Evolutionary conservation across 345 rosid species (phyloP), one percentile per base, ranked within the genome.

Genomic region (Abelmoschus esculentus): DNA sequence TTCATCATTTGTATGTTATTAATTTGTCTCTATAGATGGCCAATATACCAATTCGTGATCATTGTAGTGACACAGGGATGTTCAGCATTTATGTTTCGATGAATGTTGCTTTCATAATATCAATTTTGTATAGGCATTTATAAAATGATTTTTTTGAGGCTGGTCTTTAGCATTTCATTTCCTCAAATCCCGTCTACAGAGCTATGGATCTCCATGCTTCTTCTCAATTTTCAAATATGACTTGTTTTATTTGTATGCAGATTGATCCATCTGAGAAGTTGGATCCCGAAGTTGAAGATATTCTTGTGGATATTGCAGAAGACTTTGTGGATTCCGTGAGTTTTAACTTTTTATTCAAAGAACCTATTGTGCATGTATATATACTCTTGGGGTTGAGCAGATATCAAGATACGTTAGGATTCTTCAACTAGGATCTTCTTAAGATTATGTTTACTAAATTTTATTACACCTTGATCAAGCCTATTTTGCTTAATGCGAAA

Each of bases 281-380:
- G 85, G 97, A 91, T 73, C 88, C 92, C 52, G 97, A 91, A 69
- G 97, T 95, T 82, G 97, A 88, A 86, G 93, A 90, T 74, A 83
- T 90, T 78, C 97, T 95, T 80, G 84, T 81, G 55, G 97, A 95
- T 76, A 86, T 91, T 80, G 96, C 97, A 10, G 99, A 95, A 76
- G 99, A 91, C 65, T 91, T 95, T 83, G 87, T 95, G 31, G 97
- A 90, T 50, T 88, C 96, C 49, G 99, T 95, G 76, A 91, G 97
- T 73, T 72, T 72, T 53, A 69, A 64, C 53, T 49, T 59, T 49
- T n/a, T 49, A 34, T 72, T 67, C 19, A 61, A 17, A 54, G 13
- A 71, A 11, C 31, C 17, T 0, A 7, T 7, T 40, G 54, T 14
- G 54, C 14, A 4, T 49, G 54, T 49, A 12, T 47, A 8, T 40